A percentile compares a stretch with the other conserved stretches of the same genome.
Evolutionary conservation across 2,329 filamentous ascomycete genomes (phyloP).

Genomic region (Thielaviopsis populi): DNA sequence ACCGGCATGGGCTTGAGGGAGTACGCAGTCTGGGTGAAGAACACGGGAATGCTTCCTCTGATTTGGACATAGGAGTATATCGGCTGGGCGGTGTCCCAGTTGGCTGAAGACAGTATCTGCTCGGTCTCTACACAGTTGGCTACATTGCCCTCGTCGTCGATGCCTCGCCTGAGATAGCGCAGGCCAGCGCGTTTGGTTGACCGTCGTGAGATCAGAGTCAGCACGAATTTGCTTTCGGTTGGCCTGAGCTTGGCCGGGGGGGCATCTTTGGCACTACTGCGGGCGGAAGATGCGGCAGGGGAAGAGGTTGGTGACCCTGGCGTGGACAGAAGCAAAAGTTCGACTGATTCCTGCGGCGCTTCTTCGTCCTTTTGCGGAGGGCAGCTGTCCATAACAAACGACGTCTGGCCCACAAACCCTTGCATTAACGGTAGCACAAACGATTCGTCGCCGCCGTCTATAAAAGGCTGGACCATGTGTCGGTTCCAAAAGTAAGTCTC

Average conservation of each 20-base stretch:
- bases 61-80: conserved; percentile 76
- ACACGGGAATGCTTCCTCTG: conserved; percentile 81
- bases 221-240: conserved; percentile 45
- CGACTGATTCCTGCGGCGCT: conserved; percentile 32
- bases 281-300: neutral
- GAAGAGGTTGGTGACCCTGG: conserved; percentile 17
- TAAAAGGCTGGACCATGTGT: conserved; percentile 57
- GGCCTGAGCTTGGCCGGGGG: conserved; percentile 21
- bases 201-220: conserved; percentile 85
- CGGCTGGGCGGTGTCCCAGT: conserved; percentile 39
- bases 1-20: conserved; percentile 77
- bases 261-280: neutral
- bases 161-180: conserved; percentile 75
- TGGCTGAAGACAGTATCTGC: conserved; percentile 64
- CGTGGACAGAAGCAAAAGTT: conserved; percentile 27
- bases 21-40: conserved; percentile 90
- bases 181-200: conserved; percentile 76
- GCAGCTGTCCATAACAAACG: conserved; percentile 56
- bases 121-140: conserved; percentile 93
- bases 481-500: conserved; percentile 83
- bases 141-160: conserved; percentile 76
- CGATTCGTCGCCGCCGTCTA: conserved; percentile 53
- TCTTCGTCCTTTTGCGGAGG: conserved; percentile 39
- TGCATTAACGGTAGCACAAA: conserved; percentile 76
- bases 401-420: conserved; percentile 78